phyloP scores from a whole-genome alignment of 2,329 filamentous ascomycete genomes.

The Alternaria sp. region DNA sequence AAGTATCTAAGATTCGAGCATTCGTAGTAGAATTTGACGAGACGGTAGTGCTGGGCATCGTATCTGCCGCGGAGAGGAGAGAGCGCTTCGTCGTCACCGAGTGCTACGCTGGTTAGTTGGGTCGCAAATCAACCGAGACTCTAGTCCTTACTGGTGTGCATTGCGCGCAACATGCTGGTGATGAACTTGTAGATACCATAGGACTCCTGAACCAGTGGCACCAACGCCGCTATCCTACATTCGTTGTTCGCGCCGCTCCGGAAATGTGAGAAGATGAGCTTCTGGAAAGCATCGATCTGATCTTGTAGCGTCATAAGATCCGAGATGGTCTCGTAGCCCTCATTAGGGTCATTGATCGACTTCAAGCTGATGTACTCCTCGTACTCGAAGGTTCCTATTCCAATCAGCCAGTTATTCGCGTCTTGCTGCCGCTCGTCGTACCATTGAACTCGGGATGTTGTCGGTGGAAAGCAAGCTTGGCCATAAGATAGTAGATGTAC shows the following conservation, averaged over 20 bases:
- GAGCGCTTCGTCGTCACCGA: conserved; percentile 90
- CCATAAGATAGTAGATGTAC: conserved; percentile 94
- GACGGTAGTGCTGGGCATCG: conserved; percentile 92
- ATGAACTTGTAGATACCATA: conserved; percentile 99
- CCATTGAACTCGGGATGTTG: conserved; percentile 98
- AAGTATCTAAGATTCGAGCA: conserved; percentile 97
- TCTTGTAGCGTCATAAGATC: conserved; percentile 97
- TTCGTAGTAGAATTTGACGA: conserved; percentile 98
- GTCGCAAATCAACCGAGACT: neutral
- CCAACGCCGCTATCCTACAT: conserved; percentile 91
- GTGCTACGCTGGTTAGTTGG: conserved; percentile 60
- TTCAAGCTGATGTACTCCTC: conserved; percentile 98
- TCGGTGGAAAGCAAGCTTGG: conserved; percentile 95
- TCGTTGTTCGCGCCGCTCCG: conserved; percentile 91
- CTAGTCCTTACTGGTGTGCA: conserved; percentile 82
- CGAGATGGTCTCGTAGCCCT: conserved; percentile 94
- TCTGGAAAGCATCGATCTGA: conserved; percentile 98
- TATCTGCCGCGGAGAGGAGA: conserved; percentile 87
- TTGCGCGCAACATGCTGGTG: conserved; percentile 97
- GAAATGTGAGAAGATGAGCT: conserved; percentile 97
- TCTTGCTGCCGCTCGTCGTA: conserved; percentile 31
- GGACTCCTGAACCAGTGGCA: conserved; percentile 93
- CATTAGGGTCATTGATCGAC: conserved; percentile 97
- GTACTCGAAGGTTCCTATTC: conserved; percentile 83
- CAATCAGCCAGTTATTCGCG: conserved; percentile 20